Evolutionary conservation across 1,139 yeast genomes (phyloP), one percentile per base, ranked within the genome.

Genomic region (Yamadazyma triangularis): DNA sequence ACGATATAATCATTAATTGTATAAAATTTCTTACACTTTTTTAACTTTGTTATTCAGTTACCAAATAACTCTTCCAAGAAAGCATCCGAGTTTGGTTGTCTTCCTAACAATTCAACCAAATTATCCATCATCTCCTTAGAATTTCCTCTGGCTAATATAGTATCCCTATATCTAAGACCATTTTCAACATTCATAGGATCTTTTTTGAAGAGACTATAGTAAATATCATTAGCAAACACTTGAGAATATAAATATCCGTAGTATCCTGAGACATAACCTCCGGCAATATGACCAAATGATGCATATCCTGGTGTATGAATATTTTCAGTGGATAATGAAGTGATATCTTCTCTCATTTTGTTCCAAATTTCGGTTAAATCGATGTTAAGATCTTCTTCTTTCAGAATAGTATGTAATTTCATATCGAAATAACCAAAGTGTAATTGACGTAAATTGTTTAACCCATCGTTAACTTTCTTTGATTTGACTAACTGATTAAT

Each of bases 171-270:
- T 39, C 70, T 63, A 25, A 73, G 57, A 33, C 95, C 95, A 35
- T 60, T 69, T 13, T 56, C 54, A 9, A 74, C 64, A 48, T 79
- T 73, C 70, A 83, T 67, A 18, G 94, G 94, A 50, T 80, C 75
- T 2, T 62, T 47, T 40, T 74, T 73, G 64, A 86, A 86, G 48
- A 74, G 72, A n/a, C 84, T 60, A 54, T 82, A 77, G 60, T 73
- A 86, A 55, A 86, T 83, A 55, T 86, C 95, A 5, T 85, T 75
- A 2, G 95, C 93, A 63, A 79, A 86, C 15, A 84, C 95, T 44
- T 79, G 79, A 2, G 93, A 82, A 79, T 87, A 86, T 59, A 85
- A 60, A 55, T 86, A 86, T 3, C 95, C 94, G 48, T 85, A 86
- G 59, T 86, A 86, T 3, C 94, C 93, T 14, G 91, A 77, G 41